These are phyloP conservation scores for Aphanomyces euteiches DNA, from an alignment of 352 stramenopile species.

Conservation along the genomic window DNA sequence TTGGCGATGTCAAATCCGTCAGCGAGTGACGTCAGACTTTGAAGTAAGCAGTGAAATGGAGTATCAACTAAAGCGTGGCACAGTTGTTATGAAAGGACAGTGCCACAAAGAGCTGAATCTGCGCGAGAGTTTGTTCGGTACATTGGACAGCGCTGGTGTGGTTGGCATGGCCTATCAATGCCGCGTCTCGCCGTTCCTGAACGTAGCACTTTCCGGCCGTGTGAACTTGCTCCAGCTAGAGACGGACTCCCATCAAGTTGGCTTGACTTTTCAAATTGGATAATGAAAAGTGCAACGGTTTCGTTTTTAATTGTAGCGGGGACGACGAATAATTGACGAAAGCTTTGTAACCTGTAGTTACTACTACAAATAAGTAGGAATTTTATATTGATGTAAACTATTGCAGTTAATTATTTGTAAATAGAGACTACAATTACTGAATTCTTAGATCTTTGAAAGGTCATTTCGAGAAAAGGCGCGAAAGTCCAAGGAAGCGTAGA, in stretches of 20 bases:
- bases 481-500: neutral
- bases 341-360: neutral
- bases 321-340: neutral
- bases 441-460: neutral
- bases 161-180: conserved; percentile 24
- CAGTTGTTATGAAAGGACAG: conserved; percentile 19
- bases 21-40: conserved; percentile 9
- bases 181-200: conserved; percentile 18
- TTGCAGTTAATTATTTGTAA: no score
- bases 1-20: conserved; percentile 20
- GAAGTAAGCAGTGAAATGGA: conserved; percentile 20
- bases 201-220: conserved; percentile 26
- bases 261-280: conserved; percentile 28
- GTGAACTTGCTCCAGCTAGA: conserved; percentile 27
- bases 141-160: conserved; percentile 21
- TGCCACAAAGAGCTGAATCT: conserved; percentile 14
- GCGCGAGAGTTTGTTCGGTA: conserved; percentile 20
- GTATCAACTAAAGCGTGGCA: conserved; percentile 14
- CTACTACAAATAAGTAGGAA: neutral
- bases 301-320: conserved; percentile 4
- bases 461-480: neutral
- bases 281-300: conserved; percentile 6
- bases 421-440: no score
- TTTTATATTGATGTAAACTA: neutral
- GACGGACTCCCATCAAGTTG: conserved; percentile 30